Evolutionary conservation across 2,329 filamentous ascomycete species (phyloP).

Genomic region (Ceratocystis destructans): DNA sequence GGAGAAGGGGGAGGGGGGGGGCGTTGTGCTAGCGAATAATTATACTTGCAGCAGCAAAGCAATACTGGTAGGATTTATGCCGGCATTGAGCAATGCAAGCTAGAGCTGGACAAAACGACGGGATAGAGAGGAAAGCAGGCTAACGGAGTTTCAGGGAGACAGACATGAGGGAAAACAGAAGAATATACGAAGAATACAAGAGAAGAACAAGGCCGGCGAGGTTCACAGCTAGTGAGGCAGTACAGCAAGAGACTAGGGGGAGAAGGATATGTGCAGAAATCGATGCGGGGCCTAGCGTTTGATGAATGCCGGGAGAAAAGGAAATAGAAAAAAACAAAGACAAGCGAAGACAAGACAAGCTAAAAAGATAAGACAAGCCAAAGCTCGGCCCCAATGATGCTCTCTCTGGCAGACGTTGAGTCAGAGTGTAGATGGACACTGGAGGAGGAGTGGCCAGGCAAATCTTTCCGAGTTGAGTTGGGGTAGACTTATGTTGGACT

Average conservation of each 20-base stretch:
- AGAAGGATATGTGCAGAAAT: too few relatives aligned
- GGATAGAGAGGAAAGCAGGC: not conserved
- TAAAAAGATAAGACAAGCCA: not conserved
- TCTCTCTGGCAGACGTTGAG: not conserved
- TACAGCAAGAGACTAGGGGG: too few relatives aligned
- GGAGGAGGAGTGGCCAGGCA: not conserved
- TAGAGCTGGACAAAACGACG: not conserved
- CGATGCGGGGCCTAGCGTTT: too few relatives aligned
- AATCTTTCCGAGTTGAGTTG: not conserved
- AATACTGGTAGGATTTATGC: not conserved
- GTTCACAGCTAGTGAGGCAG: too few relatives aligned
- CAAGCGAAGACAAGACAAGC: not conserved
- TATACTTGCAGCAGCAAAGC: not conserved
- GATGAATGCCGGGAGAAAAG: not conserved
- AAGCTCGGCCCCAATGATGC: constrained; percentile 1
- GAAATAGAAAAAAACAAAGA: not conserved
- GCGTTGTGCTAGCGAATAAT: not conserved
- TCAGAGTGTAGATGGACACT: not conserved
- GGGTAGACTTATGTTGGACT: not conserved
- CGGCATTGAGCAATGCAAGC: not conserved
- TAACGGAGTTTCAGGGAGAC: too few relatives aligned
- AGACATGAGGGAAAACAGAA: not conserved
- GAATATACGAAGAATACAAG: not conserved
- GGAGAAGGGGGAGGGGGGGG: not conserved
- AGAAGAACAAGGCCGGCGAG: not conserved